These are phyloP conservation scores for Podaxis sp. DNA, from an alignment of 768 basidiomycete genomes.

Conservation along the genomic window DNA sequence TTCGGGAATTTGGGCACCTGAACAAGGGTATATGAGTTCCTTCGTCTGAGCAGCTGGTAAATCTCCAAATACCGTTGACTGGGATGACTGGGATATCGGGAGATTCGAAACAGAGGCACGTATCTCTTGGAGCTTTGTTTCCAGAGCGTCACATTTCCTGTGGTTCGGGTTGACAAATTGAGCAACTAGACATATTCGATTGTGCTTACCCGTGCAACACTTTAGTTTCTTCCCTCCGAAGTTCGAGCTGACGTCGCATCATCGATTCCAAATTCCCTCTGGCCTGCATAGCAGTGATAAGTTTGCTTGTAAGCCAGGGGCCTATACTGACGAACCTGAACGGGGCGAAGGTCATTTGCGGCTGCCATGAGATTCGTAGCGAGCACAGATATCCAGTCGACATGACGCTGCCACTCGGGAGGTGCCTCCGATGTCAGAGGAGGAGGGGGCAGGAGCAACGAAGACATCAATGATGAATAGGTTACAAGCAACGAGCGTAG, in stretches of 20 bases:
- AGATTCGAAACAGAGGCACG: slow-evolving; percentile 32
- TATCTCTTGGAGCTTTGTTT: slow-evolving; percentile 59
- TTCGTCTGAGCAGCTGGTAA: too few species aligned
- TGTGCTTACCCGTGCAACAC: slow-evolving; percentile 63
- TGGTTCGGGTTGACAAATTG: slow-evolving; percentile 2
- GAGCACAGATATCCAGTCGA: slow-evolving; percentile 81
- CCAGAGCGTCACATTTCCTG: slow-evolving; percentile 74
- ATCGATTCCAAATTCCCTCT: slow-evolving; percentile 77
- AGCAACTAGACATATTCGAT: background rate
- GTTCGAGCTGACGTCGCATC: slow-evolving; percentile 78
- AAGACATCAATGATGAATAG: slow-evolving; percentile 71
- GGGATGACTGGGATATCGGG: slow-evolving; percentile 1
- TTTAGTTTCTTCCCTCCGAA: slow-evolving; percentile 70
- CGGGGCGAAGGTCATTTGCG: slow-evolving; percentile 85
- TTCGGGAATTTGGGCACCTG: background rate
- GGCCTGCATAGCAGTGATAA: slow-evolving; percentile 45
- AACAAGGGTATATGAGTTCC: too few species aligned
- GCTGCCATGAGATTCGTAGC: slow-evolving; percentile 88
- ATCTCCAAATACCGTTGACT: background rate
- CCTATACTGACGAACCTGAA: slow-evolving; percentile 55
- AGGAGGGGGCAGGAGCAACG: slow-evolving; percentile 68
- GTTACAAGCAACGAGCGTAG: slow-evolving; percentile 78
- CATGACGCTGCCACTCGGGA: slow-evolving; percentile 73
- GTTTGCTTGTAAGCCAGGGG: background rate
- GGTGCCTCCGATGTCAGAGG: slow-evolving; percentile 41